Base-by-base conservation (phyloP, 2,329 filamentous ascomycete species). In the Sclerotiophoma versabilis region DNA sequence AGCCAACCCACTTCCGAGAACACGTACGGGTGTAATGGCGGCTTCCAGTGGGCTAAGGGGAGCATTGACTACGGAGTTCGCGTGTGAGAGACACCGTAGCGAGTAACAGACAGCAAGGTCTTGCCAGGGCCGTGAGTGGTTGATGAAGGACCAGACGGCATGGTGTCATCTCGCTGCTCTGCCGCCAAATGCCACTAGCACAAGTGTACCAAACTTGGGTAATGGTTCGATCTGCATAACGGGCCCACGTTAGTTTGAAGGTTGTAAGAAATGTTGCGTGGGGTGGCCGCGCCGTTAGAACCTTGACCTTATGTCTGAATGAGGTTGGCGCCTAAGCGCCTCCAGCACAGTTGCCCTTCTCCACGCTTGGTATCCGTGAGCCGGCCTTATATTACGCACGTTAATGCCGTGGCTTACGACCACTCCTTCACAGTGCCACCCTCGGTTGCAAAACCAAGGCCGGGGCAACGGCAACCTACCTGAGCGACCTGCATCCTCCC, bases 171-270 rank as follows among this genome's bases (percentile, higher is more conserved):
- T 68, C 62, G 65, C 66, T 41, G 51, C 62, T 64, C 57, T 60
- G 36, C 36, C 33, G 42, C 57, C 62, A 63, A 58, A 45, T 44
- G 43, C 47, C 58, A 52, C 61, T 62, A 65, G 55, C 37, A 57
- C 57, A 64, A 63, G 59, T 57, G 59, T 57, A 62, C 49, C 60
- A 60, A 49, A 53, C 38, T 54, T 54, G 45, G 54, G 60, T 56
- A 54, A 57, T 32, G 23, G 34, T 41, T 56, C 65, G 72, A 74
- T 73, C 68, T 72, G 61, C 71, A 58, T 64, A 60, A 67, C 62
- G 65, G 64, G 59, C 65, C 64, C 64, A 70, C 67, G 66, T 67
- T 67, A 49, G 34, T 48, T 42, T 32, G 34, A 30, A 17, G 34
- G 51, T 57, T 60, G 57, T 51, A 58, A 55, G 34, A 58, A 37